A percentile compares a stretch with the other conserved stretches of the same genome.
These are phyloP conservation scores for Ogataea zsoltii DNA, from an alignment of 805 yeast species.

Conservation along the genomic window DNA sequence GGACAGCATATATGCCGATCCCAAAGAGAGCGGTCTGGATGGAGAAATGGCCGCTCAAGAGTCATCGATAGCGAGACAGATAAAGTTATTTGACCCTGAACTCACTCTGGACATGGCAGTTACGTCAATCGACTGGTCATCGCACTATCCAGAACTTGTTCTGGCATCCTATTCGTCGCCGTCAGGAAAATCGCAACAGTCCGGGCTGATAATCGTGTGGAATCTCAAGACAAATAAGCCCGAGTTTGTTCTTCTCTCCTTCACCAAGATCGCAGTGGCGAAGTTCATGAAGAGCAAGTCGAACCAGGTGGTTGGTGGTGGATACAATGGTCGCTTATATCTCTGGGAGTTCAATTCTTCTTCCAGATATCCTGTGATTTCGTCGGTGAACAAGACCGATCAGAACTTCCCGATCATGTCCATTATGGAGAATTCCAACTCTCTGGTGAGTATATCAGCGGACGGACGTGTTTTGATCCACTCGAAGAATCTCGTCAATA, in stretches of 20 bases:
- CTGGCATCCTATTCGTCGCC: slow-evolving; percentile 24
- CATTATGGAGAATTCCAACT: slow-evolving; percentile 27
- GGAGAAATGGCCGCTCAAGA: not conserved
- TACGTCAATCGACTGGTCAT: slow-evolving; percentile 33
- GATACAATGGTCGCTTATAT: slow-evolving; percentile 50
- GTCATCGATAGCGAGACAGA: slow-evolving; percentile 7
- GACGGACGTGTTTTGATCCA: slow-evolving; percentile 24
- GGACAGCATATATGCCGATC: slow-evolving; percentile 25
- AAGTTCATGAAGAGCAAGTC: slow-evolving; percentile 42
- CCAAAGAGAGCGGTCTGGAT: slow-evolving; percentile 1
- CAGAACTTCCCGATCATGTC: slow-evolving; percentile 21
- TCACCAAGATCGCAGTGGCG: slow-evolving; percentile 40
- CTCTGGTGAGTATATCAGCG: slow-evolving; percentile 25
- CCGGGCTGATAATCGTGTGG: slow-evolving; percentile 30
- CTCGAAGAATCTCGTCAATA: slow-evolving; percentile 26
- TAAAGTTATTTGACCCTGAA: slow-evolving; percentile 4
- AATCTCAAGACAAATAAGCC: slow-evolving; percentile 25
- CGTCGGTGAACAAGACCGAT: slow-evolving; percentile 8
- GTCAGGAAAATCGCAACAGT: not conserved
- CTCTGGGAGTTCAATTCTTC: slow-evolving; percentile 46
- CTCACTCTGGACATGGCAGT: slow-evolving; percentile 19
- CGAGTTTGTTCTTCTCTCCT: slow-evolving; percentile 42
- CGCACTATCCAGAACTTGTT: slow-evolving; percentile 31
- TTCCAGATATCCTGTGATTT: slow-evolving; percentile 28
- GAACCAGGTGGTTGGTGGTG: slow-evolving; percentile 47